Conservation (phyloP, 1,284 basidiomycete genomes). For the Paramarasmius palmivorus region DNA sequence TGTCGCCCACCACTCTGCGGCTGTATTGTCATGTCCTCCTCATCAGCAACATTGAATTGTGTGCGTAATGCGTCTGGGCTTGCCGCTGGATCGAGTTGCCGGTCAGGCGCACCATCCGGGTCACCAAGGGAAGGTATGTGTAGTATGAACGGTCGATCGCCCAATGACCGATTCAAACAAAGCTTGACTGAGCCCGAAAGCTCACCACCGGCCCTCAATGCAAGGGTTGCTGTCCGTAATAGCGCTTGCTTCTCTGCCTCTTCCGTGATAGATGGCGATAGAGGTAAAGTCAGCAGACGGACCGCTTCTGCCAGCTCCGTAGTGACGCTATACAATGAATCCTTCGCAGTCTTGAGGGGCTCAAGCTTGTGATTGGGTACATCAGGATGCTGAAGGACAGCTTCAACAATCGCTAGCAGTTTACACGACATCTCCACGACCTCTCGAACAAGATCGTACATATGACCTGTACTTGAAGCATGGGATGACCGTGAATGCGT, state of each 20-base stretch:
- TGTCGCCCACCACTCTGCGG: slow-evolving; percentile 29
- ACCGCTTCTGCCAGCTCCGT: slow-evolving; percentile 89
- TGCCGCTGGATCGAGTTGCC: slow-evolving; percentile 33
- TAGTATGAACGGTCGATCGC: slow-evolving; percentile 65
- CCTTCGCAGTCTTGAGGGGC: slow-evolving; percentile 71
- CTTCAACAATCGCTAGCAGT: slow-evolving; percentile 90
- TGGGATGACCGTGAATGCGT: slow-evolving; percentile 88
- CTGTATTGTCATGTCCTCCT: slow-evolving; percentile 59
- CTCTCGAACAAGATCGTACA: slow-evolving; percentile 93
- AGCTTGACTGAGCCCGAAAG: slow-evolving; percentile 84
- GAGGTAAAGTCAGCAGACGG: slow-evolving; percentile 61
- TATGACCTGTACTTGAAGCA: slow-evolving; percentile 88
- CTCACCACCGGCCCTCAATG: slow-evolving; percentile 86
- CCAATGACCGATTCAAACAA: slow-evolving; percentile 64
- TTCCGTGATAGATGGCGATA: slow-evolving; percentile 56
- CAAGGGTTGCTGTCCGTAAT: slow-evolving; percentile 82
- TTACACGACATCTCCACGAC: slow-evolving; percentile 93
- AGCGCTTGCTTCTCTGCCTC: slow-evolving; percentile 83
- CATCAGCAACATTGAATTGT: slow-evolving; percentile 37
- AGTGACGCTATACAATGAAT: slow-evolving; percentile 83
- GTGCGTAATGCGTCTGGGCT: slow-evolving; percentile 36
- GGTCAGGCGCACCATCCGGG: slow-evolving; percentile 33
- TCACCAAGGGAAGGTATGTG: slow-evolving; percentile 54
- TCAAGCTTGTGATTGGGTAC: slow-evolving; percentile 56
- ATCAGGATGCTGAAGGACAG: slow-evolving; percentile 73